phyloP scores from a whole-genome alignment of 257 asterid genomes.

The Fraxinus excelsior region DNA sequence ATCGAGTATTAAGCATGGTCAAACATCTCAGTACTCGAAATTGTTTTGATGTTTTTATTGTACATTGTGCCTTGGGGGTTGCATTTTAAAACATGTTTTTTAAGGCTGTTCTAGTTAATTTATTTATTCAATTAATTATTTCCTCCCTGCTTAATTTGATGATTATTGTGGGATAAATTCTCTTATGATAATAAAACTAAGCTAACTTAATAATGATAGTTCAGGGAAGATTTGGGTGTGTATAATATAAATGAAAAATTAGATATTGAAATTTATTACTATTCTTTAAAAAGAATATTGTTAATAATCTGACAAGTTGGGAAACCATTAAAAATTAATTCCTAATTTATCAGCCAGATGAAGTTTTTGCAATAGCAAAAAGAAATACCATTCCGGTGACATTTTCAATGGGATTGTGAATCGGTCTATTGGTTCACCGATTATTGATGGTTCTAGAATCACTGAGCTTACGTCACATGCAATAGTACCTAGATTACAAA shows the following conservation, averaged over 20 bases:
- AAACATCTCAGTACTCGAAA: not conserved
- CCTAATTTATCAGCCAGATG: not conserved
- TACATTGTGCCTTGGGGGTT: not conserved
- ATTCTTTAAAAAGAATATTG: not conserved
- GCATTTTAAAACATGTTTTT: not conserved
- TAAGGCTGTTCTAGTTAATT: not conserved
- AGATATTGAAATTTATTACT: not conserved
- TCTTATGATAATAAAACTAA: not conserved
- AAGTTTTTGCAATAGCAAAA: not conserved
- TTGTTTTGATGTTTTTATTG: not conserved
- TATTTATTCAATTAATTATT: not conserved
- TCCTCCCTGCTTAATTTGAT: not conserved
- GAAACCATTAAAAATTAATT: not conserved
- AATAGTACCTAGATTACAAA: not conserved
- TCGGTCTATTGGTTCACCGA: not conserved
- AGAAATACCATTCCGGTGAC: not conserved
- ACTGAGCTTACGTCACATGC: not conserved
- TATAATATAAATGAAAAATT: no score
- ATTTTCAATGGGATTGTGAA: not conserved
- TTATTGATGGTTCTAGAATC: not conserved
- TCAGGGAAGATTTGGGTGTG: no score
- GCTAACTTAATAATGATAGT: not conserved
- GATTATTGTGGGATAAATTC: not conserved
- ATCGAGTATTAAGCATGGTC: no score
- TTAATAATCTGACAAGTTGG: not conserved